Percentiles rank a stretch among this genome's conserved stretches.
phyloP scores from a whole-genome alignment of 83 land plant species.

The Thuja plicata region DNA sequence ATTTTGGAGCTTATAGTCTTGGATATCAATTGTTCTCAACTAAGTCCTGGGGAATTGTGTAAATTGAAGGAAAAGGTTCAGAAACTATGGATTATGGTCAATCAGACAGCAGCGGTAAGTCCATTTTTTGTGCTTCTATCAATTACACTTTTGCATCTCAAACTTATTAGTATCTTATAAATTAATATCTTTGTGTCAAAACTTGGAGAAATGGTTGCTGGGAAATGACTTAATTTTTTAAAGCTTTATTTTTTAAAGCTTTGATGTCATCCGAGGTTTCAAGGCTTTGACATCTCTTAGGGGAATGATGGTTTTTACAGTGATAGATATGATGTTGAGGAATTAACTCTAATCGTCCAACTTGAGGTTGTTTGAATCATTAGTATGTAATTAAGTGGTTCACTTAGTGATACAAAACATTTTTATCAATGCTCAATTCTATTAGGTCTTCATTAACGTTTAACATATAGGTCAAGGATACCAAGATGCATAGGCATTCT shows the following conservation, averaged over 20 bases:
- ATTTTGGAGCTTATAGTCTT: neutral
- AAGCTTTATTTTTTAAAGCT: neutral
- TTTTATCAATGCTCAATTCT: neutral
- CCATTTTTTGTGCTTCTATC: neutral
- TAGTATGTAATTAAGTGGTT: neutral
- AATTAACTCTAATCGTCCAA: neutral
- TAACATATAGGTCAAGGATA: too few relatives aligned
- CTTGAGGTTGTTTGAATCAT: neutral
- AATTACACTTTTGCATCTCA: neutral
- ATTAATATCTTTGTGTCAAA: neutral
- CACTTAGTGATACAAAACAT: neutral
- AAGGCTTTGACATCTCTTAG: neutral
- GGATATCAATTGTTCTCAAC: neutral
- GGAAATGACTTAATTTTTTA: neutral
- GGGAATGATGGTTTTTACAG: neutral
- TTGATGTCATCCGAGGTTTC: neutral
- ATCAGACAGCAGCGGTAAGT: neutral
- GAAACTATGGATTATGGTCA: neutral
- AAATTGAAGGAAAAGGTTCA: neutral
- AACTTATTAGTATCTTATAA: neutral
- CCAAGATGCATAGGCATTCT: too few relatives aligned
- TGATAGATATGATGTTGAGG: neutral
- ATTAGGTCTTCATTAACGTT: too few relatives aligned
- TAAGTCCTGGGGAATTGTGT: neutral
- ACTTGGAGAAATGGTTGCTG: neutral